These are phyloP conservation scores for Carex littledalei DNA, from an alignment of 176 grass and related monocot species.

Conservation along the genomic window DNA sequence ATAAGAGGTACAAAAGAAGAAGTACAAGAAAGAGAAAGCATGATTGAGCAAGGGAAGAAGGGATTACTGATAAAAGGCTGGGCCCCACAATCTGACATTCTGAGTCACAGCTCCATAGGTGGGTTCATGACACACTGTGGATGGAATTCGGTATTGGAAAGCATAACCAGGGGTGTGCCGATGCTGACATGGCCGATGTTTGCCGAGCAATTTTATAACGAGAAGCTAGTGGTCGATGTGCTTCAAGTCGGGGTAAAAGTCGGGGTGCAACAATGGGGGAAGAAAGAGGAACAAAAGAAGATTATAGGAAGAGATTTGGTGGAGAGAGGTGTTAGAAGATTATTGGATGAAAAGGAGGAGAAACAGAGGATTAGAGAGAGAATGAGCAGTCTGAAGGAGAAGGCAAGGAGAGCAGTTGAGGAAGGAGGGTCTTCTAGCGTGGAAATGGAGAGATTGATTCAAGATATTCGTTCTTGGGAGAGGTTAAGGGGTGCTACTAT, in stretches of 20 bases:
- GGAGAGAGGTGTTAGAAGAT: conserved; percentile 19
- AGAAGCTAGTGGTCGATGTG: conserved; percentile 55
- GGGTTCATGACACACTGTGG: conserved; percentile 73
- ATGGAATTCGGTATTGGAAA: conserved; percentile 58
- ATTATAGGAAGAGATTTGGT: conserved; percentile 32
- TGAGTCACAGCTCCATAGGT: conserved; percentile 36
- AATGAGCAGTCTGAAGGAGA: conserved; percentile 17
- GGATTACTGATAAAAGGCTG: conserved; percentile 42
- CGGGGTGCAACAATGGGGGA: conserved; percentile 24
- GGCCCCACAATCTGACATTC: conserved; percentile 54
- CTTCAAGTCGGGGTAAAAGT: conserved; percentile 31
- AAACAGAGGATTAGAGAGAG: conserved; percentile 9
- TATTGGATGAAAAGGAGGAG: conserved; percentile 28
- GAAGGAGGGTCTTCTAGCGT: conserved; percentile 32
- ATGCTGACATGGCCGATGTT: conserved; percentile 68
- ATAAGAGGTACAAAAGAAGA: background rate
- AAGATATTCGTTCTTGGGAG: conserved; percentile 29
- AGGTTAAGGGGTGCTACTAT: background rate
- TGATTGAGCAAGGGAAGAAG: conserved; percentile 8
- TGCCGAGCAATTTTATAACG: conserved; percentile 69
- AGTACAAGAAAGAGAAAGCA: background rate
- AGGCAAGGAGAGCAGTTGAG: conserved; percentile 27
- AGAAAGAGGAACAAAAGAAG: conserved; percentile 7
- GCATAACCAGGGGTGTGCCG: conserved; percentile 44
- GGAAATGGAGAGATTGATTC: conserved; percentile 25